Conservation (phyloP, 208 protist species). For the Trypanosoma grayi region DNA sequence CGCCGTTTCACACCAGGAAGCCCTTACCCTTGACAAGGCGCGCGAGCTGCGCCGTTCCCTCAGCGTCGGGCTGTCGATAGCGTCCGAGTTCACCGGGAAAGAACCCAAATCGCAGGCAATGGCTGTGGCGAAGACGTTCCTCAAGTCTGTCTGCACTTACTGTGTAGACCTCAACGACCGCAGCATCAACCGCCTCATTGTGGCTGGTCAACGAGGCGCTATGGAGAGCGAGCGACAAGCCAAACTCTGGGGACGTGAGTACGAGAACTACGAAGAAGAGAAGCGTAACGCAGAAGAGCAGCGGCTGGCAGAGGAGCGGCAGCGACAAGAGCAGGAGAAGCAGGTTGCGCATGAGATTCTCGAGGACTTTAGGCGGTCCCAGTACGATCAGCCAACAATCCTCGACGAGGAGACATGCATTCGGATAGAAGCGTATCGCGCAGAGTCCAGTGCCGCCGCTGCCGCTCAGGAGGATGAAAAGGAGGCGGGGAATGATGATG, state of each 20-base stretch:
- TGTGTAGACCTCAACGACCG: constrained; percentile 53
- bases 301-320: constrained; percentile 28
- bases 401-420: constrained; percentile 9
- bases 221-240: constrained; percentile 36
- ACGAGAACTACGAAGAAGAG: constrained; percentile 40
- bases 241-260: constrained; percentile 46
- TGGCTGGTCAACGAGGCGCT: constrained; percentile 39
- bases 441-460: background rate
- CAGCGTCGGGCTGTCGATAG: constrained; percentile 32
- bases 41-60: constrained; percentile 38
- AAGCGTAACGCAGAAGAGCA: constrained; percentile 34
- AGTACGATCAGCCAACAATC: background rate
- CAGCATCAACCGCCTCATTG: constrained; percentile 41
- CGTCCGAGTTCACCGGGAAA: constrained; percentile 29
- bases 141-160: constrained; percentile 46
- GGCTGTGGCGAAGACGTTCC: constrained; percentile 25
- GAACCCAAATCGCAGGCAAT: constrained; percentile 25
- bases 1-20: constrained; percentile 28
- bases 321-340: constrained; percentile 37
- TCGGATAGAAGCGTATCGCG: constrained; percentile 5
- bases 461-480: background rate
- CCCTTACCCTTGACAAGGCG: constrained; percentile 41
- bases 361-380: constrained; percentile 30
- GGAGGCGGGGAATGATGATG: too few species aligned
- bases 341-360: constrained; percentile 36